phyloP scores from a whole-genome alignment of 768 basidiomycete species.

The Auriculariales sp. region DNA sequence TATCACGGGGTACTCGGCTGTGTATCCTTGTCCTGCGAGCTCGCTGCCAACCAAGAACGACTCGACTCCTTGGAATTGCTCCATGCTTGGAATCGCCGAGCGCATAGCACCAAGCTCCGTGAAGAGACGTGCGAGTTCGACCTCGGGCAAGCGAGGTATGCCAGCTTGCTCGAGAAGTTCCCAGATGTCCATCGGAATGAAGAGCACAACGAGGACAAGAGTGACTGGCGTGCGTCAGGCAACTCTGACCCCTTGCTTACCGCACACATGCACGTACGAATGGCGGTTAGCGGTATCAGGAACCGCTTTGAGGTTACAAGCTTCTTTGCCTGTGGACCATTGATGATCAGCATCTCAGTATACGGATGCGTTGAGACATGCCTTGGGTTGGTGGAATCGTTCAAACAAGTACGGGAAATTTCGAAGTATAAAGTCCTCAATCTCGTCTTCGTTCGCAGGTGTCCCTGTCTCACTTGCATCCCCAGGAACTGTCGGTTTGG shows the following conservation, averaged over 20 bases:
- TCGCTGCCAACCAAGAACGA: conserved; percentile 16
- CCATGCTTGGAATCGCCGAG: conserved; percentile 11
- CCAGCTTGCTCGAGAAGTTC: neutral
- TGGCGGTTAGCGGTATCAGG: neutral
- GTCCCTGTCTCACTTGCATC: neutral
- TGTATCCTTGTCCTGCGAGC: conserved; percentile 14
- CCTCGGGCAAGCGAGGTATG: neutral
- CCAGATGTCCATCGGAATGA: neutral
- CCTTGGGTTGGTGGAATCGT: neutral
- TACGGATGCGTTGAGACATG: too few species aligned
- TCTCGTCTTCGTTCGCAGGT: neutral
- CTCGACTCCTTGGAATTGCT: conserved; percentile 4
- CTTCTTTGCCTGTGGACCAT: neutral
- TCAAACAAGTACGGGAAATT: neutral
- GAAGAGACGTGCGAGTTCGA: neutral
- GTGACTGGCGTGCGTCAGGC: neutral
- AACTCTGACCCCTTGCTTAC: neutral
- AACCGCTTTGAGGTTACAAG: neutral
- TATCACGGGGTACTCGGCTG: conserved; percentile 64
- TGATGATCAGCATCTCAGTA: neutral
- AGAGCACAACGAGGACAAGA: neutral
- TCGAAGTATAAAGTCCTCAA: neutral
- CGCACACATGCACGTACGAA: neutral
- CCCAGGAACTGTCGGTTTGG: too few species aligned
- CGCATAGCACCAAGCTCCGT: neutral